Percentiles rank a stretch among this genome's conserved stretches.
Conservation (phyloP, 306 rosid species). For the Cucurbita pepo region DNA sequence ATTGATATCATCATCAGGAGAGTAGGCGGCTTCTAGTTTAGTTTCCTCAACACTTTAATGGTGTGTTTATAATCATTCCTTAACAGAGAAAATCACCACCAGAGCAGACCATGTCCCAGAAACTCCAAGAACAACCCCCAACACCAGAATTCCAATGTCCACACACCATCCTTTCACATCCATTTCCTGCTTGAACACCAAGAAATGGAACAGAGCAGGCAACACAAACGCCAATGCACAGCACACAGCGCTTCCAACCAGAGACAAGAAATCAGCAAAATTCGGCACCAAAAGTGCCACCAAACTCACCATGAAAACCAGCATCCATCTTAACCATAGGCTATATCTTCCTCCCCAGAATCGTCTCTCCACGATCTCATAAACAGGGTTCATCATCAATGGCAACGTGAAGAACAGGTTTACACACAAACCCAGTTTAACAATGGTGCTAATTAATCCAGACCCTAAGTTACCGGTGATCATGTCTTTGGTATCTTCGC, state of each 20-base stretch:
- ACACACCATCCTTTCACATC: slow-evolving; percentile 13
- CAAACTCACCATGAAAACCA: slow-evolving; percentile 25
- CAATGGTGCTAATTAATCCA: slow-evolving; percentile 22
- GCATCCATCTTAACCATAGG: slow-evolving; percentile 33
- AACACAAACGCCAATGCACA: slow-evolving; percentile 37
- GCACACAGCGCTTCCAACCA: slow-evolving; percentile 42
- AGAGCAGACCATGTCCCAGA: slow-evolving; percentile 39
- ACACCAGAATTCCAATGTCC: slow-evolving; percentile 17
- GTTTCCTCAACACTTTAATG: no score
- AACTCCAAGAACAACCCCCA: slow-evolving; percentile 29
- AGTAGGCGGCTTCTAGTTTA: no score
- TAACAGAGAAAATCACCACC: slow-evolving; percentile 16
- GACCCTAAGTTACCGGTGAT: slow-evolving; percentile 28
- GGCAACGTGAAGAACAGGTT: slow-evolving; percentile 42
- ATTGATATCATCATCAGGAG: no score
- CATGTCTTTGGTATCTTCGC: slow-evolving; percentile 30
- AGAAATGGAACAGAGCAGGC: slow-evolving; percentile 31
- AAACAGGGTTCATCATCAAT: slow-evolving; percentile 51
- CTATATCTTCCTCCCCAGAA: slow-evolving; percentile 28
- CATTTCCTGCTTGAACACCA: slow-evolving; percentile 32
- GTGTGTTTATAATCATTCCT: neutral
- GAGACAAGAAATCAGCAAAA: slow-evolving; percentile 40
- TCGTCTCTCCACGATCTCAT: slow-evolving; percentile 36
- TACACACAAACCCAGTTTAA: slow-evolving; percentile 31
- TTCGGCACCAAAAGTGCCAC: slow-evolving; percentile 37